Conservation (phyloP, 2,329 filamentous ascomycete species). For the Cladophialophora psammophila region DNA sequence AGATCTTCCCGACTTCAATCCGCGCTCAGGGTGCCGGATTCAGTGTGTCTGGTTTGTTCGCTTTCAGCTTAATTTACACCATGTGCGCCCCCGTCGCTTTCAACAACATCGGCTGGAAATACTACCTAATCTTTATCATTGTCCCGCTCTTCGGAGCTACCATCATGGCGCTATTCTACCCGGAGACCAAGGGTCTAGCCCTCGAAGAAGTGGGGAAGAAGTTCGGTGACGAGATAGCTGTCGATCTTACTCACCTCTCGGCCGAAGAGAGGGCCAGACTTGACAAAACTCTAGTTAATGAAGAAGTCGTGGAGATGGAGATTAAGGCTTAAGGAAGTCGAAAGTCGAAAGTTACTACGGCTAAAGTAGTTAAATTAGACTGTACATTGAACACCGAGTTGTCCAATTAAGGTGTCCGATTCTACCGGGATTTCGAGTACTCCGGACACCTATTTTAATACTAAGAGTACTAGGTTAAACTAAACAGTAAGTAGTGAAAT, state of each 20-base stretch:
- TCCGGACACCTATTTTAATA: too few relatives aligned
- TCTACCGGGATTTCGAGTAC: too few relatives aligned
- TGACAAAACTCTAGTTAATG: conserved; percentile 27
- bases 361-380: too few relatives aligned
- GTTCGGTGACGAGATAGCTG: conserved; percentile 45
- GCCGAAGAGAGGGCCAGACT: conserved; percentile 46
- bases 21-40: conserved; percentile 42
- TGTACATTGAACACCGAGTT: too few relatives aligned
- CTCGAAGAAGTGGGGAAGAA: conserved; percentile 47
- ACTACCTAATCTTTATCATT: conserved; percentile 46
- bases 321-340: conserved; percentile 1
- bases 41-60: conserved; percentile 43
- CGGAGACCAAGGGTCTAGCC: conserved; percentile 46
- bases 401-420: too few relatives aligned
- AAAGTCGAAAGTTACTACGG: background rate
- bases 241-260: conserved; percentile 50
- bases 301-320: conserved; percentile 28
- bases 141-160: conserved; percentile 33
- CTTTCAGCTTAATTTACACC: conserved; percentile 46
- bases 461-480: too few relatives aligned
- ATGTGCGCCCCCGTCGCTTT: conserved; percentile 44
- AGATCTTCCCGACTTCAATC: conserved; percentile 56
- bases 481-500: too few relatives aligned
- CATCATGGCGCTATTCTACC: conserved; percentile 45
- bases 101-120: conserved; percentile 45